A percentile compares a stretch with the other conserved stretches of the same genome.
Conservation (phyloP, 495 filamentous ascomycete species). For the Achaetomiella virescens region DNA sequence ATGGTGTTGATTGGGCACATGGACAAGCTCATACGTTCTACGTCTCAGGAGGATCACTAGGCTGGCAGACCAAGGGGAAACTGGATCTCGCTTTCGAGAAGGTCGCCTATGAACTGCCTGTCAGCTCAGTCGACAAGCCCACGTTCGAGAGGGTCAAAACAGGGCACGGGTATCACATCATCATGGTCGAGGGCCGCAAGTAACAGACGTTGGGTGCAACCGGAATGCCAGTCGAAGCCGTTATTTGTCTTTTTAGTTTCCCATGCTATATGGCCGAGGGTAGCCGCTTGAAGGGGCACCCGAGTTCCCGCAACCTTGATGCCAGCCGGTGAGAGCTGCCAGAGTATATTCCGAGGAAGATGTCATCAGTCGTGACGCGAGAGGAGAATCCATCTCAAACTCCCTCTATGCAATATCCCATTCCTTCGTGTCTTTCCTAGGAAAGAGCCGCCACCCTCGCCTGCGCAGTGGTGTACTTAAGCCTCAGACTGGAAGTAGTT, state of each 20-base stretch:
- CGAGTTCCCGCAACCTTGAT: conserved; percentile 24
- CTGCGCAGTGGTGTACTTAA: conserved; percentile 30
- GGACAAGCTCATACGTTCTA: conserved; percentile 8
- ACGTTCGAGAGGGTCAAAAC: conserved; percentile 79
- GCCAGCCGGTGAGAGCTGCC: conserved; percentile 29
- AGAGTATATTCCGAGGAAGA: conserved; percentile 28
- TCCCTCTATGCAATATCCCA: conserved; percentile 23
- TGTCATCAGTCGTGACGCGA: conserved; percentile 9
- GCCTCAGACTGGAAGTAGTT: conserved; percentile 96
- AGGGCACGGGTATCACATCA: conserved; percentile 82
- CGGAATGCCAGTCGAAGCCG: conserved; percentile 6
- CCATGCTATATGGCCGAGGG: conserved; percentile 34
- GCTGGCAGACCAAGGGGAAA: conserved; percentile 74
- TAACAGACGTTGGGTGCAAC: conserved; percentile 11
- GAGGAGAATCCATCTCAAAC: conserved; percentile 6
- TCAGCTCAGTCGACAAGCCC: conserved; percentile 68
- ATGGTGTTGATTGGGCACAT: background rate
- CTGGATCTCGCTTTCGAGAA: conserved; percentile 73
- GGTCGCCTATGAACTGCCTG: conserved; percentile 70
- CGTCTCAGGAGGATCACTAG: conserved; percentile 67
- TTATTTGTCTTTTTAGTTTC: conserved; percentile 25
- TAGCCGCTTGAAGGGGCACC: conserved; percentile 21
- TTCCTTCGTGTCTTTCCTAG: conserved; percentile 16
- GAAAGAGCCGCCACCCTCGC: conserved; percentile 12
- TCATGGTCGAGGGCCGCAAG: conserved; percentile 62